Percentiles rank a stretch among this genome's conserved stretches.
Conservation (phyloP, 1,284 basidiomycete genomes). For the Cutaneotrichosporon cavernicola region DNA sequence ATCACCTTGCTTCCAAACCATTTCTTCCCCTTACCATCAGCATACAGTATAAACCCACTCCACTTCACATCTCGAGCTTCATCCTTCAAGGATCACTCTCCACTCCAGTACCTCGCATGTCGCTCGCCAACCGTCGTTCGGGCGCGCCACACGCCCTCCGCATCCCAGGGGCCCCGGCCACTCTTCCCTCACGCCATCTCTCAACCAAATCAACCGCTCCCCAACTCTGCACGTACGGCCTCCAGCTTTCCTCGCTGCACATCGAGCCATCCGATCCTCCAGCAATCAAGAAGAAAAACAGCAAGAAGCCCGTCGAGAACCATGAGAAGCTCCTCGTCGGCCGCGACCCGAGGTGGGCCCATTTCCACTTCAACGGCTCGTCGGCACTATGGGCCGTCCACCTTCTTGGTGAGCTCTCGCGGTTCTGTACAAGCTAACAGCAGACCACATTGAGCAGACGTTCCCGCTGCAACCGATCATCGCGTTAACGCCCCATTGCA, state of each 20-base stretch:
- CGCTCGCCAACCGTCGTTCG: neutral
- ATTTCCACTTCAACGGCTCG: neutral
- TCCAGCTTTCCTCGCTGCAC: neutral
- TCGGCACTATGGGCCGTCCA: neutral
- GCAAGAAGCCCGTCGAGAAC: neutral
- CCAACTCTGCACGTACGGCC: neutral
- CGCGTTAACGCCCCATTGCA: neutral
- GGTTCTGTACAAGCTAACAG: neutral
- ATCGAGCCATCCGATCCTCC: neutral
- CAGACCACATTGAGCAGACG: slow-evolving; percentile 1
- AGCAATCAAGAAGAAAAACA: neutral
- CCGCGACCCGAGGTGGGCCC: neutral
- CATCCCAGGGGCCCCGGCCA: neutral
- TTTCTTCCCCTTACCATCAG: neutral
- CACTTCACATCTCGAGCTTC: neutral
- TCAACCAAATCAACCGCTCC: neutral
- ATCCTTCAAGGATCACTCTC: neutral
- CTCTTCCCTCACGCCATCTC: neutral
- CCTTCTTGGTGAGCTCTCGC: neutral
- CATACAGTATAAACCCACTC: neutral
- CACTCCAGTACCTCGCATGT: neutral
- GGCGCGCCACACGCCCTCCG: neutral
- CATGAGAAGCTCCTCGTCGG: neutral
- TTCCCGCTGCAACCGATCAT: neutral
- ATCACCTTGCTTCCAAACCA: neutral